These are phyloP conservation scores for Fusarium luffae DNA, from an alignment of 2,329 filamentous ascomycete genomes.

Conservation along the genomic window DNA sequence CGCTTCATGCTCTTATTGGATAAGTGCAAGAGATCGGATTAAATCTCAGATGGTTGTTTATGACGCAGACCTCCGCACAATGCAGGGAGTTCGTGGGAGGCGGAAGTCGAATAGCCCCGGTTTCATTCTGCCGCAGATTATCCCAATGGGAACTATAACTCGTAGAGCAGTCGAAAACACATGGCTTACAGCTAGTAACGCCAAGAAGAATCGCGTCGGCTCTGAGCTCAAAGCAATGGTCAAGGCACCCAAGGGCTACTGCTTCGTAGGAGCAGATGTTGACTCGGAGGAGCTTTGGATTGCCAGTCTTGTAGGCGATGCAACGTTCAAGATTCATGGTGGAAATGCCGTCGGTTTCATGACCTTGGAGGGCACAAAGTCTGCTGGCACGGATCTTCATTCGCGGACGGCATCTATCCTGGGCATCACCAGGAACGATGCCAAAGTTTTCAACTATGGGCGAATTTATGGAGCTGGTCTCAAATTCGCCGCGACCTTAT, in stretches of 20 bases:
- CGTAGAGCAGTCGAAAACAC: conserved; percentile 95
- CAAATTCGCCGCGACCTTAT: conserved; percentile 88
- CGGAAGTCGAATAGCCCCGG: conserved; percentile 57
- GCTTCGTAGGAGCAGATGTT: conserved; percentile 95
- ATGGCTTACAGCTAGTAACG: conserved; percentile 97
- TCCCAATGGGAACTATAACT: conserved; percentile 98
- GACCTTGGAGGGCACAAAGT: conserved; percentile 96
- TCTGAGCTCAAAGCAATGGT: conserved; percentile 99
- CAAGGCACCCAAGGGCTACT: conserved; percentile 87
- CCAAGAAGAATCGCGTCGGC: conserved; percentile 93
- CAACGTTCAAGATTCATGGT: conserved; percentile 93
- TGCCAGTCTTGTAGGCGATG: conserved; percentile 92
- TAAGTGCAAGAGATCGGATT: conserved; percentile 92
- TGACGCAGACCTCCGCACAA: conserved; percentile 65
- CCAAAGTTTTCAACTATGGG: conserved; percentile 98
- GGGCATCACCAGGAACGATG: conserved; percentile 93
- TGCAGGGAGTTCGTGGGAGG: conserved; percentile 11
- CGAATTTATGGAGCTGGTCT: conserved; percentile 98
- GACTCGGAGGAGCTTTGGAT: conserved; percentile 99
- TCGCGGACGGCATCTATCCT: conserved; percentile 92
- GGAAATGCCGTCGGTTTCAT: conserved; percentile 99
- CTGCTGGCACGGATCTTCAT: conserved; percentile 92
- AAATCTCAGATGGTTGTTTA: conserved; percentile 96
- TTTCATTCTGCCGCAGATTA: conserved; percentile 93
- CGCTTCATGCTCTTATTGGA: conserved; percentile 98